Evolutionary conservation across 202 grass and related monocot species (phyloP), one percentile per base, ranked within the genome.

Genomic region (Elaeis oleifera): DNA sequence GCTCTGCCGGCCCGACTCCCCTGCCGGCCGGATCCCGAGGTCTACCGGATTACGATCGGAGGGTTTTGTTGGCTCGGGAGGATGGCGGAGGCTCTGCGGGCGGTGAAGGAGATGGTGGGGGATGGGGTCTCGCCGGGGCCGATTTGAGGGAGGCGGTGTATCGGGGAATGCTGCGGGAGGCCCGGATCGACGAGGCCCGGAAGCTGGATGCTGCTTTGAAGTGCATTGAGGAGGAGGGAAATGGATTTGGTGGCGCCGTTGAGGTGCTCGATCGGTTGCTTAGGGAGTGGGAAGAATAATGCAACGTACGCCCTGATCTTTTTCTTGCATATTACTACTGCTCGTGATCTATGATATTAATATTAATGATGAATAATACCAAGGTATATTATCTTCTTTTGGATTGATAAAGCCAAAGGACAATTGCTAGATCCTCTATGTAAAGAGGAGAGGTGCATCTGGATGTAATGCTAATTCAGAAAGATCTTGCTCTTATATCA

Each of bases 1-100:
- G 85, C 85, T 95, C 68, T 82, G 85, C 72, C 90, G 77, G 18
- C 68, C 82, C 2, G 85, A 86, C 74, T 81, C 85, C 53, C 79
- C 16, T 54, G 27, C 71, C 68, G 80, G 1, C 90, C 90, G n/a
- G 83, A 95, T 54, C 54, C 56, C 21, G 58, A 52, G 23, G 70
- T 81, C 64, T 95, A 86, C 74, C 51, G 67, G 23, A 27, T 69
- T 5, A 74, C 83, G 28, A 59, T 90, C 52, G 58, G 14, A 39
- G 82, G 90, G 52, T 70, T 95, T 59, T 90, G 85, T 71, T 49
- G 80, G 53, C 68, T 86, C 19, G 77, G 74, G 29, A 70, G 76
- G 59, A 61, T 81, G 68, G 64, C 44, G 22, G 66, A 56, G 36
- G 85, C 75, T 29, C 68, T 95, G 16, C 71, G 50, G 48, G 77